Conservation (phyloP, 2,329 filamentous ascomycete species). For the Emergomyces africanus region DNA sequence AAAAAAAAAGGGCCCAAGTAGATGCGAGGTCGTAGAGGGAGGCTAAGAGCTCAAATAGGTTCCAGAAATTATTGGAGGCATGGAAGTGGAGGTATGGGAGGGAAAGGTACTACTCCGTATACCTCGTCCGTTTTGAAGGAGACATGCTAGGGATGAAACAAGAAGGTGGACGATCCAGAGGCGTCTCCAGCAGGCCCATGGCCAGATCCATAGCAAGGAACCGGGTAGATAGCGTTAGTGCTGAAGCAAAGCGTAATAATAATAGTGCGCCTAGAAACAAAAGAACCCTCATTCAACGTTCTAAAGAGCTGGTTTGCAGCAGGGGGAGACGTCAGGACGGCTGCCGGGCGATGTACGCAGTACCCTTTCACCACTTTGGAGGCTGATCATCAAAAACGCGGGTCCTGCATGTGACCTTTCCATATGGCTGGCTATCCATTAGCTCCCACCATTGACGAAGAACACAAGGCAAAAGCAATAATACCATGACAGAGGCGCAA, state of each 20-base stretch:
- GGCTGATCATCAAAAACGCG: background rate
- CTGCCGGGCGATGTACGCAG: background rate
- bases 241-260: background rate
- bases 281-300: background rate
- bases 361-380: background rate
- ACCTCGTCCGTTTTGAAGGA: background rate
- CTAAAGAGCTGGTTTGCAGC: background rate
- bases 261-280: slow-evolving; percentile 1
- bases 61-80: slow-evolving; percentile 1
- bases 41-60: slow-evolving; percentile 1
- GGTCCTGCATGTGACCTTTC: background rate
- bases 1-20: background rate
- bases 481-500: background rate
- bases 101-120: background rate
- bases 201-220: background rate
- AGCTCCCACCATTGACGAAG: background rate
- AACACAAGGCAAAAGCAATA: background rate
- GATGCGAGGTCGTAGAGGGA: background rate
- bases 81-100: background rate
- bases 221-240: slow-evolving; percentile 1
- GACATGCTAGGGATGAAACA: background rate
- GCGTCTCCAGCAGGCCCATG: background rate
- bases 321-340: background rate
- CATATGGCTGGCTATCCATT: background rate
- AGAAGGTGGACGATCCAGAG: background rate